Evolutionary conservation across 2,329 filamentous ascomycete genomes (phyloP).

Genomic region (Apiospora rasikravindrae): DNA sequence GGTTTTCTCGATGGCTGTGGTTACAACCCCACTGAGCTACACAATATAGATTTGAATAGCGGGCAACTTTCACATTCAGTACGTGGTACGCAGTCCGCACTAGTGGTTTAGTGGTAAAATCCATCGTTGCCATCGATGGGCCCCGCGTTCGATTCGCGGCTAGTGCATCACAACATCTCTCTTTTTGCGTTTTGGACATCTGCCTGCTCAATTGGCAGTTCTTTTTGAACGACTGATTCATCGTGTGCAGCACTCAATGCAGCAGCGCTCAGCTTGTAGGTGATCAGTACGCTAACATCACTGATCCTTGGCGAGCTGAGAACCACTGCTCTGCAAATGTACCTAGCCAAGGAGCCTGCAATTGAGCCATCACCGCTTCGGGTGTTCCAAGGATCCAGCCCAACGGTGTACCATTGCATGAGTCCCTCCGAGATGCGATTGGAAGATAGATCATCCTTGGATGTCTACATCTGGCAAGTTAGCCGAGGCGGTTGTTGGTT

Average conservation of each 20-base stretch:
- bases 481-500: not conserved
- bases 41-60: too few species aligned
- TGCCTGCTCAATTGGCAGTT: too few species aligned
- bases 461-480: too few species aligned
- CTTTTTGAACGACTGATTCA: not conserved
- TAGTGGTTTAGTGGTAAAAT: slow-evolving; percentile 60
- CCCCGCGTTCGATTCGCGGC: slow-evolving; percentile 32
- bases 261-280: too few species aligned
- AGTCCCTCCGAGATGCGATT: too few species aligned
- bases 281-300: not conserved
- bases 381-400: not conserved
- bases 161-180: not conserved
- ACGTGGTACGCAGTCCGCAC: too few species aligned
- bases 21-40: too few species aligned
- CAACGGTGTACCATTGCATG: too few species aligned
- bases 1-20: too few species aligned
- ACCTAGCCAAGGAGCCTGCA: not conserved
- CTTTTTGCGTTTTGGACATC: not conserved
- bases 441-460: too few species aligned
- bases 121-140: slow-evolving; percentile 59
- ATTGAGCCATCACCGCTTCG: not conserved
- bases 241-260: too few species aligned
- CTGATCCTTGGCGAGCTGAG: not conserved
- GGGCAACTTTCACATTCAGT: too few species aligned
- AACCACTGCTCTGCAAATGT: not conserved